These are phyloP conservation scores for Cronartium ribicola DNA, from an alignment of 1,284 basidiomycete species.

Conservation along the genomic window DNA sequence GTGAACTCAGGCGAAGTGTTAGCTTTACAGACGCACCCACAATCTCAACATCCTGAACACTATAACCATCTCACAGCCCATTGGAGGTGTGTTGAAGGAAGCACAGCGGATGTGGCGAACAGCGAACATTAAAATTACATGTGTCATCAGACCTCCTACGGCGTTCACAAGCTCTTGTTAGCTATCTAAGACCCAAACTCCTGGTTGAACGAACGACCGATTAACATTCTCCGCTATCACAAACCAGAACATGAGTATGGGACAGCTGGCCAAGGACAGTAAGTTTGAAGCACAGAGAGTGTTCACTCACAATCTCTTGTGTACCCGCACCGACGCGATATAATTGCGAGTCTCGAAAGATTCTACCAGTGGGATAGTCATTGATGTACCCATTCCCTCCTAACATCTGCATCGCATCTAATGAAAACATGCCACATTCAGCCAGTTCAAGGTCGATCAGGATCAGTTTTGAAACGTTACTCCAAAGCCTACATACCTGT, in stretches of 20 bases:
- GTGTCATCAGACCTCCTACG: no score
- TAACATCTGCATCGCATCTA: slow-evolving; percentile 80
- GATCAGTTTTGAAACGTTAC: neutral
- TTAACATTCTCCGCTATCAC: slow-evolving; percentile 44
- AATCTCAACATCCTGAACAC: no score
- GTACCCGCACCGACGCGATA: slow-evolving; percentile 89
- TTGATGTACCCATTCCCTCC: slow-evolving; percentile 92
- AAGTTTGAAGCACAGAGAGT: neutral
- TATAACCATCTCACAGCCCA: no score
- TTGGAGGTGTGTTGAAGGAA: no score
- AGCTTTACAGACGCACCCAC: no score
- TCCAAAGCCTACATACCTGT: slow-evolving; percentile 51
- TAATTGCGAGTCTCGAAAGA: slow-evolving; percentile 74
- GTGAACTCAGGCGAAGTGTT: no score
- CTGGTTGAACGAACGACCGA: slow-evolving; percentile 47
- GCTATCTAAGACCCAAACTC: neutral
- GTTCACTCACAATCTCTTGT: slow-evolving; percentile 43
- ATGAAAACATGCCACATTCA: slow-evolving; percentile 17
- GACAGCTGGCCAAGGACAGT: slow-evolving; percentile 49
- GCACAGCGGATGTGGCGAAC: no score
- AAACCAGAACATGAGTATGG: neutral
- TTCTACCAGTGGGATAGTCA: slow-evolving; percentile 79
- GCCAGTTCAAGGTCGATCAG: neutral
- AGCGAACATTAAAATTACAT: no score
- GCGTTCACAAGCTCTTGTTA: no score